Evolutionary conservation across 1,284 basidiomycete species (phyloP), one percentile per base, ranked within the genome.

Genomic region (Apiotrichum veenhuisii): DNA sequence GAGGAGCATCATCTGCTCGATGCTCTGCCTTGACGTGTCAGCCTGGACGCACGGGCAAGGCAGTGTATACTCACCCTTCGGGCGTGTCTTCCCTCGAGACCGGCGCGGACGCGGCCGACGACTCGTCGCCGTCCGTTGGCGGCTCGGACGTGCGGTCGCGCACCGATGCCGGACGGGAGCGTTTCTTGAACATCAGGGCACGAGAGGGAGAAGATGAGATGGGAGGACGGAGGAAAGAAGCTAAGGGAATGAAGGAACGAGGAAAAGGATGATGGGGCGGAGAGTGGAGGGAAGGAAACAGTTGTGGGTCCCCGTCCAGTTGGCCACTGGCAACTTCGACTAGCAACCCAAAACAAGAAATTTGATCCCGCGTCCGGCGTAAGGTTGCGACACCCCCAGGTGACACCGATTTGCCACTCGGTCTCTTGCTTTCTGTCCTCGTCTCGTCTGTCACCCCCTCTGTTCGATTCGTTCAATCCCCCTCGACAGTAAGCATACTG

Each of bases 1-100:
- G 15, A 97, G 78, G 55, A 92, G 87, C 37, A 96, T 82, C 22
- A 98, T 81, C 54, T 98, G 93, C 62, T 88, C 83, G 27, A 96
- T 73, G 2, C 77, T 77, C 42, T 70, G 69, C 33, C 73, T 75
- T 40, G 44, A 54, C 47, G 49, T 54, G 50, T 30, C 45, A 57
- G 23, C 53, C 58, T 64, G 64, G 25, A 40, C 58, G 11, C 59
- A 56, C 26, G 27, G n/a, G 33, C n/a, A 12, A 36, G n/a, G 5
- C n/a, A n/a, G 38, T n/a, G 5, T 33, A 10, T 1, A 46, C 54
- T 55, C 54, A 60, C 41, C 62, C 62, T 15, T 50, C 63, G 18
- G 43, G 61, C 20, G 50, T 50, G 30, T 61, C 55, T 15, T 44
- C 57, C 44, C 46, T 46, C 41, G 36, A 50, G 15, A 22, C 58